Conservation (phyloP, 805 yeast species). For the Hanseniaspora lindneri region DNA sequence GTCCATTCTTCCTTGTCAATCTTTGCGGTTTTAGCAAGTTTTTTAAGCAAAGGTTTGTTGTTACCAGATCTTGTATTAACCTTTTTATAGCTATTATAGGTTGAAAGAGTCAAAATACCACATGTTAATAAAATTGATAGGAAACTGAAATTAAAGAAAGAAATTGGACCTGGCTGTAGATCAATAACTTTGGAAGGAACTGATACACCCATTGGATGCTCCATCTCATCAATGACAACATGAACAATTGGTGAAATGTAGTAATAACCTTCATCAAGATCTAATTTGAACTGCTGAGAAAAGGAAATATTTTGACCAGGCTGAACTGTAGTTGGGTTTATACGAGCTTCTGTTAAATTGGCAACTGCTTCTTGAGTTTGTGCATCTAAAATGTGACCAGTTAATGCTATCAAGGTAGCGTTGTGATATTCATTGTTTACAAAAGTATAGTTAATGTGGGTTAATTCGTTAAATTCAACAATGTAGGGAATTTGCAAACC, state of each 20-base stretch:
- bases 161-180: conserved; percentile 53
- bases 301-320: conserved; percentile 41
- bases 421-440: conserved; percentile 42
- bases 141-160: conserved; percentile 62
- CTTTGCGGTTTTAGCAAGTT: conserved; percentile 17
- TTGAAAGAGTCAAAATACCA: conserved; percentile 36
- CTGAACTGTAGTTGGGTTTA: conserved; percentile 47
- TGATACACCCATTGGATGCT: conserved; percentile 39
- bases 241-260: conserved; percentile 49
- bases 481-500: conserved; percentile 31
- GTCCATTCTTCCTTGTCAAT: conserved; percentile 23
- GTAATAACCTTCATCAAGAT: conserved; percentile 46
- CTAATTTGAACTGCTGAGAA: conserved; percentile 49
- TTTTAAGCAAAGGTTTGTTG: conserved; percentile 29
- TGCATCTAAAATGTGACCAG: conserved; percentile 52
- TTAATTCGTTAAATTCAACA: conserved; percentile 43
- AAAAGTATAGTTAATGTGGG: conserved; percentile 42
- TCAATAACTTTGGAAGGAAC: conserved; percentile 46
- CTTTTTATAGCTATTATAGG: conserved; percentile 33
- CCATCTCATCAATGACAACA: conserved; percentile 28
- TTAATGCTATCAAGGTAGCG: conserved; percentile 50
- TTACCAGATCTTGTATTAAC: background rate
- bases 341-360: conserved; percentile 51
- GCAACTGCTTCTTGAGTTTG: conserved; percentile 39
- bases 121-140: conserved; percentile 49